These are phyloP conservation scores for Sequoiadendron giganteum DNA, from an alignment of 75 land plant species.

Conservation along the genomic window DNA sequence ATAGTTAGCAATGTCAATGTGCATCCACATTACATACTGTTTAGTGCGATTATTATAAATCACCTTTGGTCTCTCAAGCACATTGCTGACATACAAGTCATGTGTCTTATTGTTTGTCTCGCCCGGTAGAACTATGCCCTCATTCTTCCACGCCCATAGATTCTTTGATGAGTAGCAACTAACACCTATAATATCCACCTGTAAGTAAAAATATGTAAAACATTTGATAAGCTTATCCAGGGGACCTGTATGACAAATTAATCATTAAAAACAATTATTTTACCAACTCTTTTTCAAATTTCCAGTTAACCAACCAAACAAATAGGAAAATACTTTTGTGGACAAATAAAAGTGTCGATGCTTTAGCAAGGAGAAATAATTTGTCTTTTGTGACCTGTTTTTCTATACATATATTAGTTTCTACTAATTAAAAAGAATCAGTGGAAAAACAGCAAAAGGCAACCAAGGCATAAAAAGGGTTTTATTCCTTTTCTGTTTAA, in stretches of 20 bases:
- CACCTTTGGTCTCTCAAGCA: slow-evolving; percentile 97
- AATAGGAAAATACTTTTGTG: background rate
- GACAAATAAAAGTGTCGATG: background rate
- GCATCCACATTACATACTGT: slow-evolving; percentile 99
- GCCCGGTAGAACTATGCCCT: slow-evolving; percentile 76
- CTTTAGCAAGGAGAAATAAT: background rate
- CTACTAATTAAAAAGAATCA: too few species aligned
- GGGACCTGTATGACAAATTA: background rate
- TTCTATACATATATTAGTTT: background rate
- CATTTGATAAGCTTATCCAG: background rate
- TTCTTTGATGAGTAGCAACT: slow-evolving; percentile 96
- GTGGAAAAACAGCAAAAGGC: background rate
- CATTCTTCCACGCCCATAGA: slow-evolving; percentile 95
- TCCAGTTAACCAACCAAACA: background rate
- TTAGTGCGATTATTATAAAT: slow-evolving; percentile 73
- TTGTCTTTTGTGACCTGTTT: background rate
- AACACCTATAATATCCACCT: slow-evolving; percentile 97
- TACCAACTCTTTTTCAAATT: background rate
- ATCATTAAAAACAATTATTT: background rate
- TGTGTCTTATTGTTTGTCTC: slow-evolving; percentile 72
- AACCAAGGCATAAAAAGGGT: background rate
- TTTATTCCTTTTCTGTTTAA: background rate
- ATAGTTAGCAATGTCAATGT: slow-evolving; percentile 91
- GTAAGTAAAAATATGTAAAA: slow-evolving; percentile 6
- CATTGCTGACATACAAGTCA: slow-evolving; percentile 83